These are phyloP conservation scores for Tolypocladium ovalisporum DNA, from an alignment of 2,329 filamentous ascomycete species.

Conservation along the genomic window DNA sequence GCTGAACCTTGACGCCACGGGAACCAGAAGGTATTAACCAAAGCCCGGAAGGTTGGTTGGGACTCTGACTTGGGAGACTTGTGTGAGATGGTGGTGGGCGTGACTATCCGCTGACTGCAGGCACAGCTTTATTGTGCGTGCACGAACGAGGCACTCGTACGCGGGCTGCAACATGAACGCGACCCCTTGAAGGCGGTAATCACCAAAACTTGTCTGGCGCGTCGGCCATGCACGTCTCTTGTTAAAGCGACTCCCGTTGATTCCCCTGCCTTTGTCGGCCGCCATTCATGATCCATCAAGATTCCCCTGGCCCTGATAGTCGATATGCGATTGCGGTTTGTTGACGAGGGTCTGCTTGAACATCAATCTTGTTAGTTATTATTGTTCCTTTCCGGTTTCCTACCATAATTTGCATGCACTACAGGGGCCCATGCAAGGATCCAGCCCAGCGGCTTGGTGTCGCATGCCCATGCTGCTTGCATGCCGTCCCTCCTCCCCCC, in stretches of 20 bases:
- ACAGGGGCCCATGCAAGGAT: neutral
- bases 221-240: too few species aligned
- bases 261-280: too few species aligned
- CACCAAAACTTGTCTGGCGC: too few species aligned
- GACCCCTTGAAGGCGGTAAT: too few species aligned
- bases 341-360: neutral
- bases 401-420: neutral
- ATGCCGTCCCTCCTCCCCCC: neutral
- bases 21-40: neutral
- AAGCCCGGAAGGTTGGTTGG: neutral
- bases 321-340: neutral
- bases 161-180: neutral
- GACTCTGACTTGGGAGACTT: neutral
- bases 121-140: neutral
- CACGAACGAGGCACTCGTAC: neutral
- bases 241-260: too few species aligned
- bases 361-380: neutral
- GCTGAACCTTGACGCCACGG: neutral
- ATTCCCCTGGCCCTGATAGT: neutral
- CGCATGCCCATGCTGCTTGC: neutral
- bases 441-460: constrained; percentile 3
- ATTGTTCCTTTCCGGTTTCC: neutral
- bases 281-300: too few species aligned
- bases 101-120: neutral
- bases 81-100: neutral